Percentiles rank a stretch among this genome's conserved stretches.
These are phyloP conservation scores for Xylariaceae sp. DNA, from an alignment of 2,329 filamentous ascomycete species.

Conservation along the genomic window DNA sequence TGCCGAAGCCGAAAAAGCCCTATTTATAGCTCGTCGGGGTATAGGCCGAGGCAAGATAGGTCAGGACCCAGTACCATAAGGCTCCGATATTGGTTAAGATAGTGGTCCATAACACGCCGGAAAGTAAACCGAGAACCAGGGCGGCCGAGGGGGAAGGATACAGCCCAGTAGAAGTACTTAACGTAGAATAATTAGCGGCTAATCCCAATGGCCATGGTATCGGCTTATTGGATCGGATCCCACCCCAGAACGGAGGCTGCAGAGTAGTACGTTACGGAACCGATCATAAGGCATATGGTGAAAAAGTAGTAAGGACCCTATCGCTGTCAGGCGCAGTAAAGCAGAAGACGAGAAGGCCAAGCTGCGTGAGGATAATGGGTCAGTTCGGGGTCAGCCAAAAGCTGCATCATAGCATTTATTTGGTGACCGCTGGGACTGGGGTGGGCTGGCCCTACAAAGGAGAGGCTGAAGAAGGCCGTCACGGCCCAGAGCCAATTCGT, in stretches of 20 bases:
- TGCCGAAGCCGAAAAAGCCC: slow-evolving; percentile 46
- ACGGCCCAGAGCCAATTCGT: slow-evolving; percentile 48
- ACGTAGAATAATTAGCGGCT: slow-evolving; percentile 41
- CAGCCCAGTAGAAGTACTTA: slow-evolving; percentile 43
- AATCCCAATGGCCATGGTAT: slow-evolving; percentile 13
- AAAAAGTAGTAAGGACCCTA: slow-evolving; percentile 46
- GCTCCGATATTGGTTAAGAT: slow-evolving; percentile 40
- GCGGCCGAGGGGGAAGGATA: slow-evolving; percentile 36
- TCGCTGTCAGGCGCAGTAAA: slow-evolving; percentile 34
- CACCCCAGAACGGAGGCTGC: slow-evolving; percentile 42
- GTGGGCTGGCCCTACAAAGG: slow-evolving; percentile 23
- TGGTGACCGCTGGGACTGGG: too few relatives aligned
- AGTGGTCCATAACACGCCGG: slow-evolving; percentile 43
- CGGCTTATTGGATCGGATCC: too few relatives aligned
- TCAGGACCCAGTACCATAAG: slow-evolving; percentile 40
- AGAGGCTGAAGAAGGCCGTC: slow-evolving; percentile 34
- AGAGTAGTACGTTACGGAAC: slow-evolving; percentile 40
- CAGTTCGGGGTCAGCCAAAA: too few relatives aligned
- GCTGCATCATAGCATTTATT: too few relatives aligned
- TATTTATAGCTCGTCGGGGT: slow-evolving; percentile 42
- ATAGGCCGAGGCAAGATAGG: slow-evolving; percentile 39
- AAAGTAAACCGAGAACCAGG: slow-evolving; percentile 37
- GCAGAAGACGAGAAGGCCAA: too few relatives aligned
- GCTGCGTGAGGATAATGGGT: too few relatives aligned
- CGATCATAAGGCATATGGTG: slow-evolving; percentile 35